Conservation (phyloP, 495 filamentous ascomycete genomes). For the Immersiella caudata region DNA sequence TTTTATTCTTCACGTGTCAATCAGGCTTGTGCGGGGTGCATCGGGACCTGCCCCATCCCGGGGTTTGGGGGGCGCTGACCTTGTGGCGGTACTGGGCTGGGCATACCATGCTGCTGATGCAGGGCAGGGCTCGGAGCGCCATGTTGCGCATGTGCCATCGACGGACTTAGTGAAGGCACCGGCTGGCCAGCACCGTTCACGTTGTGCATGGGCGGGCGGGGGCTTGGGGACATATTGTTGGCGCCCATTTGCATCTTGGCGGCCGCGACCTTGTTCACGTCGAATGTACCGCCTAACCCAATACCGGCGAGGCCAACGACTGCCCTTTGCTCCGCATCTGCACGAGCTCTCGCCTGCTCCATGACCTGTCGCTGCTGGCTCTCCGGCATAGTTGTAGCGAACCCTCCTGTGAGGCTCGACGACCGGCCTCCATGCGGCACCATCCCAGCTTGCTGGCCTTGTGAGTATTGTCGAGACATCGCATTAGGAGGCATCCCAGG, state of each 20-base stretch:
- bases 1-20: not conserved
- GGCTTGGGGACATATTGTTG: conserved; percentile 31
- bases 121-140: not conserved
- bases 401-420: conserved; percentile 36
- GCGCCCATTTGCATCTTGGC: conserved; percentile 40
- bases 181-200: conserved; percentile 21
- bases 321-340: conserved; percentile 44
- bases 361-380: conserved; percentile 43
- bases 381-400: conserved; percentile 42
- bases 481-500: conserved; percentile 34
- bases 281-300: conserved; percentile 40
- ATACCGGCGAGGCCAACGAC: conserved; percentile 41
- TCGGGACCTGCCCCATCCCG: not conserved
- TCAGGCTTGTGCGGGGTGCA: not conserved
- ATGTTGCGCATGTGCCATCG: conserved; percentile 6
- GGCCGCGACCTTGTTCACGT: conserved; percentile 41
- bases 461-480: conserved; percentile 32
- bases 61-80: not conserved
- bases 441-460: conserved; percentile 23
- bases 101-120: conserved; percentile 14
- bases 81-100: conserved; percentile 15
- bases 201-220: conserved; percentile 23
- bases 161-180: not conserved
- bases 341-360: conserved; percentile 51
- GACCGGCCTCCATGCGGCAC: conserved; percentile 24